Conservation (phyloP, 139 green algal species). For the Volvox africanus region DNA sequence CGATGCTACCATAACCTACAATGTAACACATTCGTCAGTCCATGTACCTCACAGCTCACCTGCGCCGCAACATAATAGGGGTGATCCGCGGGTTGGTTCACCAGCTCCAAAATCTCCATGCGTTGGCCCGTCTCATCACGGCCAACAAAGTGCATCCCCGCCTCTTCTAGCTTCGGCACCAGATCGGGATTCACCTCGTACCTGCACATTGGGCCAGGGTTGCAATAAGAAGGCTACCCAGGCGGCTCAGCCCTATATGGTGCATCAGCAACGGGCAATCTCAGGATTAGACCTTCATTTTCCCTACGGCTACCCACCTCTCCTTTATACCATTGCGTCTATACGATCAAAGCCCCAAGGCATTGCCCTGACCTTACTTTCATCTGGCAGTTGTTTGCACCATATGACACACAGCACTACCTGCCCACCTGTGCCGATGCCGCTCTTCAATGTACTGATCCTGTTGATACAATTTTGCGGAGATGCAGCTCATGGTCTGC, state of each 20-base stretch:
- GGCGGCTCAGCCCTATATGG: too few relatives aligned
- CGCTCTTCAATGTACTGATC: conserved; percentile 92
- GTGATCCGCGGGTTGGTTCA: conserved; percentile 71
- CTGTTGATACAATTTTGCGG: conserved; percentile 93
- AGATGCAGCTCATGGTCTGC: conserved; percentile 90
- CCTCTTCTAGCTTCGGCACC: conserved; percentile 88
- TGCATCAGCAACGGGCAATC: too few relatives aligned
- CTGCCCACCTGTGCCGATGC: conserved; percentile 90
- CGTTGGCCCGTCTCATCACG: conserved; percentile 91
- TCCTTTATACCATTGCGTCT: too few relatives aligned
- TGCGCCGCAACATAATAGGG: conserved; percentile 92
- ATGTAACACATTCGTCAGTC: neutral
- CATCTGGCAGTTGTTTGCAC: too few relatives aligned
- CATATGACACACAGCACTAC: too few relatives aligned
- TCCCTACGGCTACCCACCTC: too few relatives aligned
- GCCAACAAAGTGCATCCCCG: conserved; percentile 91
- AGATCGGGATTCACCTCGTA: conserved; percentile 97
- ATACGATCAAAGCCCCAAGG: too few relatives aligned
- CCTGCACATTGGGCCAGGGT: conserved; percentile 1
- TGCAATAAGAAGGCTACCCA: neutral
- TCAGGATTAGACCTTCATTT: too few relatives aligned
- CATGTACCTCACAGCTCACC: neutral
- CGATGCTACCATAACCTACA: neutral
- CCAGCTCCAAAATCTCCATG: conserved; percentile 98
- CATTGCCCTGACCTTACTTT: too few relatives aligned